A percentile compares a stretch with the other conserved stretches of the same genome.
phyloP scores from a whole-genome alignment of 2,329 filamentous ascomycete species.

The Plectosphaerella sp. region DNA sequence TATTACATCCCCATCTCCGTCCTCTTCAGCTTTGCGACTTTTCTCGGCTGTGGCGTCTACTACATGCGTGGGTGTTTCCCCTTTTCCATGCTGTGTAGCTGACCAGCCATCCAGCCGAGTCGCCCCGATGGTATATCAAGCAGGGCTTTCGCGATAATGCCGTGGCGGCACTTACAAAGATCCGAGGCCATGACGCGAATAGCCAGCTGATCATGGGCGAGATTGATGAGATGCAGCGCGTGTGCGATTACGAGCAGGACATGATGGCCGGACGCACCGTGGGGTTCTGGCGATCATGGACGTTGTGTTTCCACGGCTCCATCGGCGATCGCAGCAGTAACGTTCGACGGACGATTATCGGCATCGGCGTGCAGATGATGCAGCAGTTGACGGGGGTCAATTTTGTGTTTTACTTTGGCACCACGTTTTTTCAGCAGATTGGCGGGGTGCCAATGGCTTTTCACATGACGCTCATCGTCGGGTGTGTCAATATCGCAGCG shows the following conservation, averaged over 20 bases:
- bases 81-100: too few relatives aligned
- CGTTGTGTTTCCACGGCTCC: conserved; percentile 50
- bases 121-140: conserved; percentile 69
- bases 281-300: conserved; percentile 45
- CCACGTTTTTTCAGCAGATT: conserved; percentile 64
- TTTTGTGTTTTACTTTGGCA: conserved; percentile 71
- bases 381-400: conserved; percentile 55
- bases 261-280: conserved; percentile 56
- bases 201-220: conserved; percentile 66
- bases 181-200: conserved; percentile 61
- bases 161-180: conserved; percentile 47
- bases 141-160: conserved; percentile 59
- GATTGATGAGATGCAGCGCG: conserved; percentile 69
- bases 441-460: conserved; percentile 64
- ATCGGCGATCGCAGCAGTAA: conserved; percentile 50
- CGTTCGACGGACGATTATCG: conserved; percentile 53
- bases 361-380: conserved; percentile 56
- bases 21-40: conserved; percentile 52
- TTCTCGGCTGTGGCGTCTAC: conserved; percentile 29
- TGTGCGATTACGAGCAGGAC: conserved; percentile 64
- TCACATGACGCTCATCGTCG: conserved; percentile 68
- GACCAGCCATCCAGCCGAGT: conserved; percentile 49
- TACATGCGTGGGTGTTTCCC: too few relatives aligned
- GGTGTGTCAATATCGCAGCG: conserved; percentile 34
- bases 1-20: conserved; percentile 70